Evolutionary conservation across 495 filamentous ascomycete genomes (phyloP), one percentile per base, ranked within the genome.

Genomic region (Aspergillus carlsbadensis): DNA sequence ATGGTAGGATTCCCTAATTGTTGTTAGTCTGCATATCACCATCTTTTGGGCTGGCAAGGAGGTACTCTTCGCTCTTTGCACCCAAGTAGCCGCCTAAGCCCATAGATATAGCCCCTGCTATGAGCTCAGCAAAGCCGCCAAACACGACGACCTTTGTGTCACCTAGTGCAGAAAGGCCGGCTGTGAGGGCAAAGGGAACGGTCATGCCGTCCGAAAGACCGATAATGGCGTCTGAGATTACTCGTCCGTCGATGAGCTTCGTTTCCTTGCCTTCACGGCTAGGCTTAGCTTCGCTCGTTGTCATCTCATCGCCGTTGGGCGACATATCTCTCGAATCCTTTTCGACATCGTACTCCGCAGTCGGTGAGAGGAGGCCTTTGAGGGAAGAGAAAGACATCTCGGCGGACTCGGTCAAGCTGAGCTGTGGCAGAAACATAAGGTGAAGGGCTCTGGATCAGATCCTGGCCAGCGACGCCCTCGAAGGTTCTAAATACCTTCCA

Each of bases 51-150:
- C 13, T 20, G 6, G 33, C 6, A 2, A 43, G 34, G 37, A 71
- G 76, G 67, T 64, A 87, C 78, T 76, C 77, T 73, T 91, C 88
- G 37, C 85, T 85, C 60, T 85, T 84, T 0, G 88, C 86, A 11
- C 87, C 87, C 3, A 94, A 75, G 59, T 84, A 75, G 22, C 82
- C 82, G 46, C 82, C 82, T 35, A 84, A 57, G 2, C 81, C 81
- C 81, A 84, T 84, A 6, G 80, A 82, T 50, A 84, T 81, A 18
- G 81, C 79, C 22, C 82, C 82, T 1, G 81, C 81, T 54, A 81
- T 81, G 20, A 84, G 65, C 61, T 84, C 82, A 5, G 82, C 82
- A 47, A 83, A 61, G 17, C 82, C 82, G 24, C 80, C 82, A 59
- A 81, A 79, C n/a, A 83, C 75, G 6, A 84, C 82, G 0, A 83